Base-by-base conservation (phyloP, 306 rosid genomes). In the Rubus parviflorus region DNA sequence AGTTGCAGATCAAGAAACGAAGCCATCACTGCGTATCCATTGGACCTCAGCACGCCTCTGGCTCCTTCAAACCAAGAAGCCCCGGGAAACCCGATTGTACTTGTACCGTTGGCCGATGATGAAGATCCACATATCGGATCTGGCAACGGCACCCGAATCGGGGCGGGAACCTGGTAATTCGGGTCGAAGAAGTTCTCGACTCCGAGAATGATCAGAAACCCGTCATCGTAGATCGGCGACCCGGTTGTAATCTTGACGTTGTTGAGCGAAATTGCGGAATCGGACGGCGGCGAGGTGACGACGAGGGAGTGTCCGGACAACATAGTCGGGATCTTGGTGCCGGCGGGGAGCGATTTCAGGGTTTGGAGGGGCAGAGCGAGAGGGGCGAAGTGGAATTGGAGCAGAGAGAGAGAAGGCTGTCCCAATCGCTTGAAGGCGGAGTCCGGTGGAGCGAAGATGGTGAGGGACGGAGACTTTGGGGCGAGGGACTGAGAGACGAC, bases 361-460 rank as follows among this genome's bases (percentile, higher is more conserved):
- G 76, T 85, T 48, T 76, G 68, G 8, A 74, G 81, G 0, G 91
- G 85, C 1, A 89, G 77, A 4, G 86, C 87, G 35, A 86, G 48
- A 1, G 91, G 90, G 14, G 78, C 78, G 76, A 88, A 73, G 85
- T 94, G 98, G 78, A 73, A 83, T 7, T 85, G 95, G 60, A 94
- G 97, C 42, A 92, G 90, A 48, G 92, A 81, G 70, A 89, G 88
- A 14, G 97, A 75, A 0, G 98, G 98, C 64, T 94, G 98, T 14
- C 98, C 98, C 2, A 81, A 68, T 46, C 68, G 83, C 47, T 54
- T 62, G 88, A 94, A 94, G 0, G 95, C 83, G 25, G 89, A 11
- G 74, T 94, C 97, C 12, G 94, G 76, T 1, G 97, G 97, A 15
- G 96, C 89, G 83, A 94, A 94, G 75, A 94, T 82, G 74, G 98